Conservation (phyloP, 495 filamentous ascomycete genomes). For the Glarea lozoyensis region DNA sequence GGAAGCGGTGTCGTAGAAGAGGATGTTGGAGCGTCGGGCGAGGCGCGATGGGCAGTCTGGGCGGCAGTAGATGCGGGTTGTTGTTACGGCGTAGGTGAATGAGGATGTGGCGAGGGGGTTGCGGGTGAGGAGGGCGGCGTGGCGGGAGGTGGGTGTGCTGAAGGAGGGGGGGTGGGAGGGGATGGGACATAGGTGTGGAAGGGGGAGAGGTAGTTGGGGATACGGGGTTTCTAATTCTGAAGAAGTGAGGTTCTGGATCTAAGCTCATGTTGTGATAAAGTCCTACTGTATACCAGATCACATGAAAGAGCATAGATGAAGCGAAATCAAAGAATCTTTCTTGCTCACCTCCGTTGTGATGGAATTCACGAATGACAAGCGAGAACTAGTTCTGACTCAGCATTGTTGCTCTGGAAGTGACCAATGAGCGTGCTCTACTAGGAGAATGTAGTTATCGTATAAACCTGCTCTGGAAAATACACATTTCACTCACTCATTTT, state of each 20-base stretch:
- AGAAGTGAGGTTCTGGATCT: too few relatives aligned
- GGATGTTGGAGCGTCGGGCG: conserved; percentile 51
- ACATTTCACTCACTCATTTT: background rate
- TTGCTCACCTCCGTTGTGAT: conserved; percentile 9
- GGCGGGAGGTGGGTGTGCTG: conserved; percentile 34
- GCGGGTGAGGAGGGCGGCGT: conserved; percentile 46
- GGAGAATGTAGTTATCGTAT: too few relatives aligned
- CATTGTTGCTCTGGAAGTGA: conserved; percentile 16
- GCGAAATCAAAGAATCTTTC: background rate
- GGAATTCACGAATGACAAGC: conserved; percentile 12
- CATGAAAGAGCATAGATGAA: too few relatives aligned
- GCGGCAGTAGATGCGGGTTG: conserved; percentile 57
- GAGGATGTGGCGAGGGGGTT: conserved; percentile 35
- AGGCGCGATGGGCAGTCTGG: conserved; percentile 52
- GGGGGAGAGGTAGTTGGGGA: too few relatives aligned
- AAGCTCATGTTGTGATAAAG: too few relatives aligned
- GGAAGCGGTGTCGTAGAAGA: conserved; percentile 45
- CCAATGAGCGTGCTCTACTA: conserved; percentile 11
- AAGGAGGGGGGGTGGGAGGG: background rate
- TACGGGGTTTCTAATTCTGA: too few relatives aligned
- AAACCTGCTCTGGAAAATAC: background rate
- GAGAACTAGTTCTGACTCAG: conserved; percentile 4
- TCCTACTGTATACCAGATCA: too few relatives aligned
- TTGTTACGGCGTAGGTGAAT: conserved; percentile 56
- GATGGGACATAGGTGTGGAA: too few relatives aligned